phyloP scores from a whole-genome alignment of 371 early-diverging fungal species.

The Mucor racemosus region DNA sequence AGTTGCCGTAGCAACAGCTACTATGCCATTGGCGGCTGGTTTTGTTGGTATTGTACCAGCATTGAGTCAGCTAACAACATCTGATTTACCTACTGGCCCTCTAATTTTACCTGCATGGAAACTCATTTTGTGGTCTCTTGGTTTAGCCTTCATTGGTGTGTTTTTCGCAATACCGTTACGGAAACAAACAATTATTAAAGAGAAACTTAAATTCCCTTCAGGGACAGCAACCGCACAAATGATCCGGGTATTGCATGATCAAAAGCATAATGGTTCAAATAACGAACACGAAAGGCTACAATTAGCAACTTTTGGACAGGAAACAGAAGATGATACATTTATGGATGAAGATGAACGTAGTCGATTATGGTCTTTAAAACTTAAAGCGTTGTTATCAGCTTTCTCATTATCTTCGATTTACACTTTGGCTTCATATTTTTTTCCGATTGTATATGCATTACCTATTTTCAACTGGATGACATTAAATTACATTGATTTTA shows the following conservation, averaged over 20 bases:
- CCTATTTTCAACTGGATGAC: conserved; percentile 70
- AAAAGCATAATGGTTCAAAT: background rate
- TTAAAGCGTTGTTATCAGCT: conserved; percentile 52
- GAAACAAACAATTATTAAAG: conserved; percentile 74
- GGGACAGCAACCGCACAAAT: conserved; percentile 87
- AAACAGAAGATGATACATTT: background rate
- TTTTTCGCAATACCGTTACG: conserved; percentile 87
- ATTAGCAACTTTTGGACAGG: background rate
- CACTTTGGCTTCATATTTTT: conserved; percentile 66
- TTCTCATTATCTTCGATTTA: conserved; percentile 66
- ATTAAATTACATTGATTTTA: conserved; percentile 40
- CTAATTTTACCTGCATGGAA: conserved; percentile 49
- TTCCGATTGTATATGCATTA: conserved; percentile 61
- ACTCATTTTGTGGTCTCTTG: conserved; percentile 75
- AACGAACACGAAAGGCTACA: background rate
- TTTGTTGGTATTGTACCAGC: conserved; percentile 81
- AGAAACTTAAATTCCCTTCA: conserved; percentile 82
- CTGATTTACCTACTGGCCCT: conserved; percentile 51
- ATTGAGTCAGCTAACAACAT: conserved; percentile 58
- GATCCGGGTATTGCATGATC: conserved; percentile 71
- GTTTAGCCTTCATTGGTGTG: conserved; percentile 82
- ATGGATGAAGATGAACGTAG: background rate
- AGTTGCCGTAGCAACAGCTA: conserved; percentile 81
- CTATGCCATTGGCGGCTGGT: conserved; percentile 80
- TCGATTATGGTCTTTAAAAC: conserved; percentile 38